Evolutionary conservation across 176 grass and related monocot genomes (phyloP), one percentile per base, ranked within the genome.

Genomic region (Eremochloa ophiuroides): DNA sequence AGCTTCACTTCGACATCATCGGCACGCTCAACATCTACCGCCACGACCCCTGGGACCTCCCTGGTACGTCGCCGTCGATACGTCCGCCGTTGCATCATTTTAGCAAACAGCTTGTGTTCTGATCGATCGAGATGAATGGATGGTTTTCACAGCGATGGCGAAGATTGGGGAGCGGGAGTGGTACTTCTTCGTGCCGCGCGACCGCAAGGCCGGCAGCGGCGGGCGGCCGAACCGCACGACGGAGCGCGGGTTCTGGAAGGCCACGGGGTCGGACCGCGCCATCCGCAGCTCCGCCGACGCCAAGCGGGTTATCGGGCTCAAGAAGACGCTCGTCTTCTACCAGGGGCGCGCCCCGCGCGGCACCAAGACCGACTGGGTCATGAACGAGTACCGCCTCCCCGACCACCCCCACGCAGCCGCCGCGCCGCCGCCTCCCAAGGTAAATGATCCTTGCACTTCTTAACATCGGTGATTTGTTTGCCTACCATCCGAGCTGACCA

Each of bases 281-380:
- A 78, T 97, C 59, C 55, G 89, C 12, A 79, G 73, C 71, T 26
- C 76, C 1, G 40, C 18, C 8, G 74, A 92, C 44, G 80, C 85
- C 5, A 97, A 86, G 66, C 89, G 77, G 30, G 77, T 94, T 30
- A 89, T 97, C 69, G 94, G 94, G 2, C 75, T 97, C 51, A 97
- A 92, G 86, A 97, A 97, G 92, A 97, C 94, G 61, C 78, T 97
- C 83, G 94, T 97, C 50, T 97, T 90, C 90, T 97, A 97, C 81
- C 53, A 75, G 64, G 94, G 94, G 0, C 87, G 94, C 69, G 94
- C 94, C 0, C 94, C 91, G 1, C 85, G 83, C 16, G 94, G 94
- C 17, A 86, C 73, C 46, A 94, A 83, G 83, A 97, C 94, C 0
- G 94, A 97, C 34, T 97, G 94, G 94, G 77, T 97, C 80, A 97